phyloP scores from a whole-genome alignment of 495 filamentous ascomycete species.

The Tuber borchii region DNA sequence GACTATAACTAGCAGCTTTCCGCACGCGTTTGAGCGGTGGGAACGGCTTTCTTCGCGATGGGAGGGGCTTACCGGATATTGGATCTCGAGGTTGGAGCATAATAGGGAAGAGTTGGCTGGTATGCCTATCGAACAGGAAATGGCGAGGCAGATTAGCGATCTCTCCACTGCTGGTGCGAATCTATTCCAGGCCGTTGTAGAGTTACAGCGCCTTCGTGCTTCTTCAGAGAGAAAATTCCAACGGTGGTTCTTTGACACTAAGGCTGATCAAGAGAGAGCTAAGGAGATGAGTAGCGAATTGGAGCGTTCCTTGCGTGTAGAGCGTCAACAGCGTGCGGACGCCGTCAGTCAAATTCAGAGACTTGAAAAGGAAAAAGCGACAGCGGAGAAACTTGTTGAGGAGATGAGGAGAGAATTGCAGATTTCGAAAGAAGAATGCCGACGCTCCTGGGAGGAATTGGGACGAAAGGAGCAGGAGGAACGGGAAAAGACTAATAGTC shows the following conservation, averaged over 20 bases:
- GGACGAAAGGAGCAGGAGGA: conserved; percentile 91
- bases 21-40: conserved; percentile 97
- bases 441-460: conserved; percentile 94
- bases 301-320: conserved; percentile 63
- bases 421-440: conserved; percentile 93
- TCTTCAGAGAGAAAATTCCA: conserved; percentile 97
- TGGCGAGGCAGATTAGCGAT: conserved; percentile 89
- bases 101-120: conserved; percentile 75
- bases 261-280: conserved; percentile 75
- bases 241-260: conserved; percentile 95
- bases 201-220: conserved; percentile 89
- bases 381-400: conserved; percentile 64
- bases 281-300: conserved; percentile 79
- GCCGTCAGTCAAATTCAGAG: conserved; percentile 57
- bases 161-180: conserved; percentile 94
- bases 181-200: conserved; percentile 94
- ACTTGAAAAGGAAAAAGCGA: conserved; percentile 59
- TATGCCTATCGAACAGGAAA: conserved; percentile 76
- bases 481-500: conserved; percentile 74
- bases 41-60: conserved; percentile 93
- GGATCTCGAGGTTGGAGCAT: conserved; percentile 86
- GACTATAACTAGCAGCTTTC: conserved; percentile 57
- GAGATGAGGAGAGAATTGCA: conserved; percentile 87
- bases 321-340: conserved; percentile 62
- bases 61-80: conserved; percentile 95